These are phyloP conservation scores for Pseudopediastrum boryanum DNA, from an alignment of 139 green algal species.

Conservation along the genomic window DNA sequence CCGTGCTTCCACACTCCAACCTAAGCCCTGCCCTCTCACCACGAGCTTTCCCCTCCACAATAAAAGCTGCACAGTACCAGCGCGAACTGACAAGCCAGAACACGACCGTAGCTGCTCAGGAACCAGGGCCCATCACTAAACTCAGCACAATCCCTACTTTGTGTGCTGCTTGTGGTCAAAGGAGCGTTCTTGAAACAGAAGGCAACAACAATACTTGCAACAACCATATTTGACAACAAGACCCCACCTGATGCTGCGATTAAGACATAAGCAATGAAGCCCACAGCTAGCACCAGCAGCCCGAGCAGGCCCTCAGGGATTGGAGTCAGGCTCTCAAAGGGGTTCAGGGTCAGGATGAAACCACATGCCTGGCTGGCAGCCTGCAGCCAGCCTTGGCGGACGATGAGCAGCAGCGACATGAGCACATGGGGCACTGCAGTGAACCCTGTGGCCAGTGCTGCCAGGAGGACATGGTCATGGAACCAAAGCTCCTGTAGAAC, in stretches of 20 bases:
- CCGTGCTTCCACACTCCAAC: too few species aligned
- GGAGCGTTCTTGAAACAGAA: too few species aligned
- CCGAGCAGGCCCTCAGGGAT: slow-evolving; percentile 34
- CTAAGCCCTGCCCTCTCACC: too few species aligned
- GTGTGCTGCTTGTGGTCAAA: too few species aligned
- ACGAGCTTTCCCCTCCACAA: too few species aligned
- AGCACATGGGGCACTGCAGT: slow-evolving; percentile 23
- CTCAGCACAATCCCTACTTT: too few species aligned
- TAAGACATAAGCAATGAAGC: slow-evolving; percentile 36
- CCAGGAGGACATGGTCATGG: neutral
- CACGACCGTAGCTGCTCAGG: too few species aligned
- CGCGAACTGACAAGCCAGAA: too few species aligned
- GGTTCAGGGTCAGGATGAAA: slow-evolving; percentile 42
- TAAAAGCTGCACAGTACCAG: too few species aligned
- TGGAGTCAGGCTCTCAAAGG: slow-evolving; percentile 30
- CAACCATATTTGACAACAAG: too few species aligned
- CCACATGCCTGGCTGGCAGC: slow-evolving; percentile 33
- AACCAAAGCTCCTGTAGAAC: slow-evolving; percentile 24
- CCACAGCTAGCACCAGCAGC: slow-evolving; percentile 26
- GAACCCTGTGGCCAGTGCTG: slow-evolving; percentile 20
- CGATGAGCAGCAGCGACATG: slow-evolving; percentile 40
- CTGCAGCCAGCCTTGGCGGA: slow-evolving; percentile 38
- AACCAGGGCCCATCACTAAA: too few species aligned
- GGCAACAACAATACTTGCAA: too few species aligned
- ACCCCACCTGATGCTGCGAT: slow-evolving; percentile 39